Evolutionary conservation across 108 stramenopile species (phyloP), one percentile per base, ranked within the genome.

Genomic region (Aurantiochytrium sp.): DNA sequence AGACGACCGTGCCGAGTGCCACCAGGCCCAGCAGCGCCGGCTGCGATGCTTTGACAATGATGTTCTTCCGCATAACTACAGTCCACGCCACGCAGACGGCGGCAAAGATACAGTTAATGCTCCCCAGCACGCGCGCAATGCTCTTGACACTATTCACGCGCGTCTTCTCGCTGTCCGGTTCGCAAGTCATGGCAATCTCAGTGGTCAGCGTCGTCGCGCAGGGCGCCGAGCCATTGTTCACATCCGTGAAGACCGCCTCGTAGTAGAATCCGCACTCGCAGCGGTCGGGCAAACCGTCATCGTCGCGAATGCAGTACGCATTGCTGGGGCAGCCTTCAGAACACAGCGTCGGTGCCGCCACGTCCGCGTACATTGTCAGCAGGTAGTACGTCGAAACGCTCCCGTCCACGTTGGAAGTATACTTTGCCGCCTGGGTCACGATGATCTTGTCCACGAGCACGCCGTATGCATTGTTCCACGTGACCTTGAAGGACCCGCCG

Each of bases 1-100:
- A 55, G n/a, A 91, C 42, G 32, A 90, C 8, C 5, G 86, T 88
- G 30, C 91, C 91, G 24, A 88, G 4, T 0, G 81, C 88, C 19
- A 91, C 68, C n/a, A 86, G 52, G 4, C 45, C 36, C 36, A 91
- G 87, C 41, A 91, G 88, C 34, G 39, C 55, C 17, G 91, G 87
- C 87, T 91, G 91, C 37, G 86, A 86, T 19, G 89, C 89, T 85
- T 73, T 90, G 30, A 90, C 88, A 19, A 89, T 68, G 22, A 39
- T 85, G 31, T 69, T 27, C 2, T 69, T 69, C 34, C 88, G 55
- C 6, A 87, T 32, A n/a, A 48, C 48, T 34, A 88, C 15, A 5
- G 68, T 48, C 85, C 88, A 91, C 24, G 8, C 81, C 2, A 88
- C 55, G 50, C 50, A 89, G 21, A 52, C 37, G 31, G 90, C 27